phyloP scores from a whole-genome alignment of 768 basidiomycete genomes.

The Coprinopsis sp. region DNA sequence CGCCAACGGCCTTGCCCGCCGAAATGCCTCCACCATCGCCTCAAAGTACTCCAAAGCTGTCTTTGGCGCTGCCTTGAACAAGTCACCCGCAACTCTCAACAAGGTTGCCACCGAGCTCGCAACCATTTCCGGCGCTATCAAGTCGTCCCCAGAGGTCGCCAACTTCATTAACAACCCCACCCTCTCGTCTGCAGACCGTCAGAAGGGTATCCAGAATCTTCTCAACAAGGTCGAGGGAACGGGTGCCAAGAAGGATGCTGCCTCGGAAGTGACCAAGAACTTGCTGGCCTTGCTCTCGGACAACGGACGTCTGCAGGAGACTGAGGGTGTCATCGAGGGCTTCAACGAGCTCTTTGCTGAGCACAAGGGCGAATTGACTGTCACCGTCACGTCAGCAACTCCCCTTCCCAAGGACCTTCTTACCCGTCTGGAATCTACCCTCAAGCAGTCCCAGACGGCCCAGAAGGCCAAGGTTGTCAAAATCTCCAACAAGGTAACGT shows the following conservation, averaged over 20 bases:
- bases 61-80: constrained; percentile 75
- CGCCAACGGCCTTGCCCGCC: constrained; percentile 53
- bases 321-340: constrained; percentile 81
- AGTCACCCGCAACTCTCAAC: constrained; percentile 77
- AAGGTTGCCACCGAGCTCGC: constrained; percentile 84
- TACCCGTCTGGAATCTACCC: constrained; percentile 71
- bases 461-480: constrained; percentile 86
- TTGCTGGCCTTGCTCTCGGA: constrained; percentile 85
- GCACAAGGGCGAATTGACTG: constrained; percentile 90
- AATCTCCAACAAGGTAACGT: constrained; percentile 81
- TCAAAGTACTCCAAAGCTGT: constrained; percentile 81
- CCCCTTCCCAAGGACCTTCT: constrained; percentile 76
- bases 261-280: constrained; percentile 88
- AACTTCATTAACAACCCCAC: constrained; percentile 89
- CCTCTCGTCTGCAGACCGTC: constrained; percentile 74
- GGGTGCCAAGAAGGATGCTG: constrained; percentile 64
- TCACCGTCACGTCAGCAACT: constrained; percentile 84
- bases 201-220: constrained; percentile 60
- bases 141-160: constrained; percentile 56
- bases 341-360: constrained; percentile 87
- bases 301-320: constrained; percentile 87
- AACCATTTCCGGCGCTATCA: constrained; percentile 65
- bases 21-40: constrained; percentile 73
- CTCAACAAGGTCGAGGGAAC: constrained; percentile 61
- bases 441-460: constrained; percentile 84